Base-by-base conservation (phyloP, 805 yeast genomes). In the Candida methanosorbosa region DNA sequence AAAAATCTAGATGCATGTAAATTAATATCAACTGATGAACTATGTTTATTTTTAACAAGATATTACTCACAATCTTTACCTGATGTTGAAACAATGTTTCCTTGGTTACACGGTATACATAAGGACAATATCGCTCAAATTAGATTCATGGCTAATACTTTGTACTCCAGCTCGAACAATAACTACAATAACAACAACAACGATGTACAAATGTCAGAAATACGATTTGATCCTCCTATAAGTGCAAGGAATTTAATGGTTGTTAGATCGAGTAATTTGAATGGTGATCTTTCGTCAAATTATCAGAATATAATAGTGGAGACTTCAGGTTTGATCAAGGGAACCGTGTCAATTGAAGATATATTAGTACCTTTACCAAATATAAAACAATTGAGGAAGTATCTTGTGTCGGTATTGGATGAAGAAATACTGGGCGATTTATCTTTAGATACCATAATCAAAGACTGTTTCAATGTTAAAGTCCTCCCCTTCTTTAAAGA, bases 91-190 rank as follows among this genome's bases (percentile, higher is more conserved):
- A 49, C 50, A 9, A 73, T 88, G 68, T 88, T 87, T 47, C 97
- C 97, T 0, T 87, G 96, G 96, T 63, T 85, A 18, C 95, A 88
- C 53, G 92, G 94, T 1, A 63, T 82, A 29, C 75, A 79, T 41
- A 65, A 64, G 12, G 63, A 66, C 24, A 75, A 76, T 47, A 60
- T 66, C 28, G 72, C 78, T 18, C 81, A 75, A 47, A 57, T 68
- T 29, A 59, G 67, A 54, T 61, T 75, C 56, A 45, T 57, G 28
- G 42, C 56, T 13, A 53, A 45, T 18, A 27, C 30, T 3, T 9
- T 33, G 25, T 5, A 21, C 18, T n/a, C n/a, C n/a, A n/a, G n/a
- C n/a, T n/a, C n/a, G 13, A 21, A 12, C 15, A 9, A 11, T 15
- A 23, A 22, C 24, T 12, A 16, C 20, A 29, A 16, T 18, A 21